These are phyloP conservation scores for Myrica gale DNA, from an alignment of 306 rosid species.

Conservation along the genomic window DNA sequence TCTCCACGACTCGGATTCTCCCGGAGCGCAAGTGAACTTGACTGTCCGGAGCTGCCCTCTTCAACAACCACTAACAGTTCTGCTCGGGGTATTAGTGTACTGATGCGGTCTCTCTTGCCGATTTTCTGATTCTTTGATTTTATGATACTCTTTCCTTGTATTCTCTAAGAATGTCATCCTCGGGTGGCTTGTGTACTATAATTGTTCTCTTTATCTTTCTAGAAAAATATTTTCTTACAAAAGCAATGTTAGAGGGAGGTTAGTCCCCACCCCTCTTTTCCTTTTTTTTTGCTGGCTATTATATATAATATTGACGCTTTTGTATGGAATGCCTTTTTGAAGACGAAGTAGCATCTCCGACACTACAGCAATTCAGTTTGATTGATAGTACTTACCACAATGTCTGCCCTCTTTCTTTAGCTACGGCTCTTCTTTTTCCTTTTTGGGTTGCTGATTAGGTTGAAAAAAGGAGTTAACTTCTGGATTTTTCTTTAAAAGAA, in stretches of 20 bases:
- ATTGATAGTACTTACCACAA: background rate
- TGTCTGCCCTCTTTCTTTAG: too few species aligned
- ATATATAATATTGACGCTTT: conserved; percentile 26
- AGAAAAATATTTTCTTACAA: conserved; percentile 34
- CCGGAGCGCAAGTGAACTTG: conserved; percentile 25
- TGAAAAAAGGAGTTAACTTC: too few species aligned
- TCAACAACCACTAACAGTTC: conserved; percentile 43
- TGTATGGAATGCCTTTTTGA: conserved; percentile 48
- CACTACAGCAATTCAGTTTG: background rate
- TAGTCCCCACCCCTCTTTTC: conserved; percentile 23
- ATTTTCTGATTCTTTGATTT: conserved; percentile 66
- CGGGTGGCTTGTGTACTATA: conserved; percentile 57
- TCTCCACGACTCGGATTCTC: conserved; percentile 26
- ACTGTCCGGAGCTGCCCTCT: conserved; percentile 34
- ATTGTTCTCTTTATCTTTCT: conserved; percentile 39
- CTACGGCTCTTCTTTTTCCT: too few species aligned
- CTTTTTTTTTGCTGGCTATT: conserved; percentile 2
- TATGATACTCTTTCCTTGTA: conserved; percentile 31
- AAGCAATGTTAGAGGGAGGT: conserved; percentile 41
- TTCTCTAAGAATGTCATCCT: conserved; percentile 40
- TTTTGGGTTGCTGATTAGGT: too few species aligned
- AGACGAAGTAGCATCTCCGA: conserved; percentile 39
- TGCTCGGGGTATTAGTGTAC: conserved; percentile 28
- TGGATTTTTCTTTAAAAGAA: too few species aligned
- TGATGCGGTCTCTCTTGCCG: conserved; percentile 26